phyloP scores from a whole-genome alignment of 2,329 filamentous ascomycete species.

The Ophiosphaerella narmari region DNA sequence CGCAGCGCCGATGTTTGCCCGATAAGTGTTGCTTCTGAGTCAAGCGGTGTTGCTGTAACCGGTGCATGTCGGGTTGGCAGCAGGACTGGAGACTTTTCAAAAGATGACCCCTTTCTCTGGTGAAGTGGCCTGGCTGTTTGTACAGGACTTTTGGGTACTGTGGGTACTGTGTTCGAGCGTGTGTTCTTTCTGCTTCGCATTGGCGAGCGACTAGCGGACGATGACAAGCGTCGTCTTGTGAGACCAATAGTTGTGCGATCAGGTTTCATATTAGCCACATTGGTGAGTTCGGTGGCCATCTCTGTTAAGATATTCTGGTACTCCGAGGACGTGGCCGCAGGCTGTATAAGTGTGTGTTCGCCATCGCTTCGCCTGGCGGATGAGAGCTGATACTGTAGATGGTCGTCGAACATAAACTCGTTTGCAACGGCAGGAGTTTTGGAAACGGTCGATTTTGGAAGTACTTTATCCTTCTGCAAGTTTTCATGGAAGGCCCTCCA shows the following conservation, averaged over 20 bases:
- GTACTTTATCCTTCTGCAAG: slow-evolving; percentile 19
- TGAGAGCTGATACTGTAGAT: slow-evolving; percentile 37
- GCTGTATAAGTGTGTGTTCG: slow-evolving; percentile 8
- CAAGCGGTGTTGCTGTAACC: slow-evolving; percentile 19
- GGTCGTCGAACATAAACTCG: slow-evolving; percentile 39
- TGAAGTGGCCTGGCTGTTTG: slow-evolving; percentile 17
- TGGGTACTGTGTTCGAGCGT: slow-evolving; percentile 14
- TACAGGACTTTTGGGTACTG: slow-evolving; percentile 14
- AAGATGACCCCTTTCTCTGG: slow-evolving; percentile 19
- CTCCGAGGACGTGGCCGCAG: slow-evolving; percentile 15
- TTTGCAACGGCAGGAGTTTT: slow-evolving; percentile 10
- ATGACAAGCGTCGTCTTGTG: slow-evolving; percentile 26
- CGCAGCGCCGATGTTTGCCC: slow-evolving; percentile 23
- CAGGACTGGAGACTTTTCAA: slow-evolving; percentile 19
- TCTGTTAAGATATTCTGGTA: slow-evolving; percentile 35
- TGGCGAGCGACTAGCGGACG: slow-evolving; percentile 23
- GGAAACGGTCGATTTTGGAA: not conserved
- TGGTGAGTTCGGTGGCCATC: slow-evolving; percentile 36
- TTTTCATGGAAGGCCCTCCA: slow-evolving; percentile 72
- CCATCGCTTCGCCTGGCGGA: slow-evolving; percentile 11
- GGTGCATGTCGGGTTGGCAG: slow-evolving; percentile 9
- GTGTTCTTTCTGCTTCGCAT: slow-evolving; percentile 23
- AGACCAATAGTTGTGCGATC: slow-evolving; percentile 15
- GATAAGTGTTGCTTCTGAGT: slow-evolving; percentile 36
- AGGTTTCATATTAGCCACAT: slow-evolving; percentile 21